Evolutionary conservation across 2,329 filamentous ascomycete genomes (phyloP).

Genomic region (Pyricularia grisea): DNA sequence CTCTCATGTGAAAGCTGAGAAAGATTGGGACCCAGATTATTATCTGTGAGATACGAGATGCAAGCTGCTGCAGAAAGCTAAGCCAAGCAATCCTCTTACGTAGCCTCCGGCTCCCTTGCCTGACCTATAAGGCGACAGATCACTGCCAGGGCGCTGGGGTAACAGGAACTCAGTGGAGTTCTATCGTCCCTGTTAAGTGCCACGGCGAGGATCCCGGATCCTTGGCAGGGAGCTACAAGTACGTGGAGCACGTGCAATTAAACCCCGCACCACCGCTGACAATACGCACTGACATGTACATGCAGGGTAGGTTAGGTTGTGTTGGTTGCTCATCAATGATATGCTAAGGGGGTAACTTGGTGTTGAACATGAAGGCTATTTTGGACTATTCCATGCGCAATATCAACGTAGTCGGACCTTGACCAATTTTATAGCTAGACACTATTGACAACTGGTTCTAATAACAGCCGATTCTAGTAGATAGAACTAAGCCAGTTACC

Average conservation of each 20-base stretch:
- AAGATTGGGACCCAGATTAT: neutral
- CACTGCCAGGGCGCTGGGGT: neutral
- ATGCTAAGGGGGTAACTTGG: too few relatives aligned
- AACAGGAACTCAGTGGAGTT: neutral
- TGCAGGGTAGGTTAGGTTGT: neutral
- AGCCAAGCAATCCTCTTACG: neutral
- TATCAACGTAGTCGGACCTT: neutral
- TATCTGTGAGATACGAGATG: neutral
- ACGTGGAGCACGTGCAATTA: neutral
- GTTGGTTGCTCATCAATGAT: neutral
- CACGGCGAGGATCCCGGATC: neutral
- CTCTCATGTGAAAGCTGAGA: conserved; percentile 1
- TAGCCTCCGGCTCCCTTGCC: neutral
- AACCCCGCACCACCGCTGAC: neutral
- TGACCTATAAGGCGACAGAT: conserved; percentile 1
- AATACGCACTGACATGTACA: neutral
- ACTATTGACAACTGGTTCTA: too few relatives aligned
- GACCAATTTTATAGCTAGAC: too few relatives aligned
- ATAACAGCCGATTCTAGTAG: too few relatives aligned
- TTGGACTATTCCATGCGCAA: neutral
- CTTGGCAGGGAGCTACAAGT: neutral
- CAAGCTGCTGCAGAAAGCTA: neutral
- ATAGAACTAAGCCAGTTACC: neutral
- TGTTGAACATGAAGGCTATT: neutral
- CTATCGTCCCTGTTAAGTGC: neutral